These are phyloP conservation scores for Talaromyces wortmannii DNA, from an alignment of 495 filamentous ascomycete genomes.

Conservation along the genomic window DNA sequence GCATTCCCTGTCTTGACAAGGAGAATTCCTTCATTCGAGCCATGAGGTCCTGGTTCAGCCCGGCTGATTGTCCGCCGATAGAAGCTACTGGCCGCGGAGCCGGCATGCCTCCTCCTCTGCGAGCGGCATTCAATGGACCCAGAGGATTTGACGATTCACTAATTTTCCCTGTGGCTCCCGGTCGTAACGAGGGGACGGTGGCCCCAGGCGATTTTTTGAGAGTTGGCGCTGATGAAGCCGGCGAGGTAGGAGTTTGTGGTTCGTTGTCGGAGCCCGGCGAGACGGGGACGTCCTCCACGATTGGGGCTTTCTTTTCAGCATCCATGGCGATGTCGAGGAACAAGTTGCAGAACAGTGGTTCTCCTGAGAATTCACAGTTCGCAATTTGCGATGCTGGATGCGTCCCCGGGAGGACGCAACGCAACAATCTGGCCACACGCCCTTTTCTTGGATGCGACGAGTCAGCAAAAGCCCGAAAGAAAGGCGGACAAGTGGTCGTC, in stretches of 20 bases:
- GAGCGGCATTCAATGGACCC: constrained; percentile 74
- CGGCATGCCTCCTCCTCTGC: constrained; percentile 34
- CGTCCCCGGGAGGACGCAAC: no score
- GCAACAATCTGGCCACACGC: no score
- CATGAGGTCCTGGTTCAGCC: constrained; percentile 72
- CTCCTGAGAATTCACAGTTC: no score
- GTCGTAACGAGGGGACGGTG: constrained; percentile 14
- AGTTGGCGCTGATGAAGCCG: constrained; percentile 40
- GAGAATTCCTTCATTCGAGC: constrained; percentile 76
- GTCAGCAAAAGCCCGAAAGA: no score
- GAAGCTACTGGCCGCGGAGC: constrained; percentile 44
- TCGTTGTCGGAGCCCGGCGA: constrained; percentile 3
- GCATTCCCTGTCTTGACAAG: constrained; percentile 52
- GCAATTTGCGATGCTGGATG: no score
- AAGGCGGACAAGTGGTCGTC: no score
- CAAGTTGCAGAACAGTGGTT: not conserved
- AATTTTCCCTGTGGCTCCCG: constrained; percentile 30
- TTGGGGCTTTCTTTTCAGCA: not conserved
- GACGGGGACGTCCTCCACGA: constrained; percentile 3
- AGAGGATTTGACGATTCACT: constrained; percentile 71
- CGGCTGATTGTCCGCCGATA: constrained; percentile 46
- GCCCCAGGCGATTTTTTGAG: constrained; percentile 33
- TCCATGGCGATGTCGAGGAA: not conserved
- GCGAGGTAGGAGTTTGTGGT: constrained; percentile 6
- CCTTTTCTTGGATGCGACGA: no score